phyloP scores from a whole-genome alignment of 305 asterid species.

The Fraxinus nigra region DNA sequence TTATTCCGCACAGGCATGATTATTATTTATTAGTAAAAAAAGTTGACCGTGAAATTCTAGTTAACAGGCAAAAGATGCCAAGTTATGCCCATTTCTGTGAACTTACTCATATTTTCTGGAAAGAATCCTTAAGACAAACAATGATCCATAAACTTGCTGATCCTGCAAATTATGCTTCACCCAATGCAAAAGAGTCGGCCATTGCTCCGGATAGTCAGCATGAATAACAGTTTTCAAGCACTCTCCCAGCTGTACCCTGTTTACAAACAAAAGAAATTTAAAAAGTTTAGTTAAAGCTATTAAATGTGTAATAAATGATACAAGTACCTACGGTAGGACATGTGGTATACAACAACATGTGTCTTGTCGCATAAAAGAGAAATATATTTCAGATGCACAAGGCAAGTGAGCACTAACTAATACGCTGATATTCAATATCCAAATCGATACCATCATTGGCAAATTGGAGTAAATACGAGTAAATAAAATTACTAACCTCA shows the following conservation, averaged over 20 bases:
- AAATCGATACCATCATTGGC: background rate
- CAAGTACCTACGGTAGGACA: background rate
- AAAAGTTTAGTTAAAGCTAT: constrained; percentile 19
- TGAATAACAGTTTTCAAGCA: constrained; percentile 87
- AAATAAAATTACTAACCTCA: constrained; percentile 51
- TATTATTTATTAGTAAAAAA: background rate
- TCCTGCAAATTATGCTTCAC: constrained; percentile 84
- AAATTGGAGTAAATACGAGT: background rate
- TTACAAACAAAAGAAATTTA: constrained; percentile 23
- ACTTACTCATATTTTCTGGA: constrained; percentile 98
- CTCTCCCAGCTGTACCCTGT: constrained; percentile 94
- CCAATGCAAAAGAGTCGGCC: constrained; percentile 94
- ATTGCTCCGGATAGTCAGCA: constrained; percentile 95
- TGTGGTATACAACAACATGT: background rate
- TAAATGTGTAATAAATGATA: constrained; percentile 10
- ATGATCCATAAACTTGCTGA: constrained; percentile 93
- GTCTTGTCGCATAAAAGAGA: background rate
- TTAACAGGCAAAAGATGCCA: background rate
- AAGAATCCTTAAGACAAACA: constrained; percentile 85
- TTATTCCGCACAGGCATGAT: background rate
- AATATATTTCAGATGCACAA: background rate
- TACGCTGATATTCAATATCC: background rate
- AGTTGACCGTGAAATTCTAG: background rate
- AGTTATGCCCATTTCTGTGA: constrained; percentile 12
- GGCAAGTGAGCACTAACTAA: background rate